Percentiles rank a stretch among this genome's conserved stretches.
Evolutionary conservation across 2,329 filamentous ascomycete genomes (phyloP).

Genomic region (Sordariomycetes sp.): DNA sequence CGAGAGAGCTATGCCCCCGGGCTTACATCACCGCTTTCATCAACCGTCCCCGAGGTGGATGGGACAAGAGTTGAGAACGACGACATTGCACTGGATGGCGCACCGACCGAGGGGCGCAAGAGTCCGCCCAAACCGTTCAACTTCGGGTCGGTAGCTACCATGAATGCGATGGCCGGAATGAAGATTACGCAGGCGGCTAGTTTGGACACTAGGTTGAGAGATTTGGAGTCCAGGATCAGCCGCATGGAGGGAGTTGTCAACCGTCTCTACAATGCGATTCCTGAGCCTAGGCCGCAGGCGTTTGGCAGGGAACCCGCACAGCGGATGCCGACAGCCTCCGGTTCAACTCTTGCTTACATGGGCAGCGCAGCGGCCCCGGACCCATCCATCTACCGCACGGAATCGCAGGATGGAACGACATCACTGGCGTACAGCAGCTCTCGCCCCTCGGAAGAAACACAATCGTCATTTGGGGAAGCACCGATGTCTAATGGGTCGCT

Average conservation of each 20-base stretch:
- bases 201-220: constrained; percentile 37
- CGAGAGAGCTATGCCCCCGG: constrained; percentile 43
- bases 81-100: constrained; percentile 18
- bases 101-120: constrained; percentile 17
- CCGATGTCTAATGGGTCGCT: constrained; percentile 30
- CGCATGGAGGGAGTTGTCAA: constrained; percentile 39
- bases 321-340: background rate
- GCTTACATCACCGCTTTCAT: constrained; percentile 37
- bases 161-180: constrained; percentile 36
- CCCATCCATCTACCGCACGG: background rate
- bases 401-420: background rate
- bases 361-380: background rate
- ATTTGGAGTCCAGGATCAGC: constrained; percentile 36
- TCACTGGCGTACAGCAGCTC: constrained; percentile 12
- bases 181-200: constrained; percentile 42
- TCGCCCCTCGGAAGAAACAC: constrained; percentile 25
- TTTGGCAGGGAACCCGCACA: background rate
- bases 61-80: constrained; percentile 14
- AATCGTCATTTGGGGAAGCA: constrained; percentile 30
- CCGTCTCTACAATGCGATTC: constrained; percentile 31
- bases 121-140: constrained; percentile 37
- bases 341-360: background rate
- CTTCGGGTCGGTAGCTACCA: constrained; percentile 32
- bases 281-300: constrained; percentile 21
- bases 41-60: constrained; percentile 24